Evolutionary conservation across 2,329 filamentous ascomycete genomes (phyloP).

Genomic region (Stemphylium vesicarium): DNA sequence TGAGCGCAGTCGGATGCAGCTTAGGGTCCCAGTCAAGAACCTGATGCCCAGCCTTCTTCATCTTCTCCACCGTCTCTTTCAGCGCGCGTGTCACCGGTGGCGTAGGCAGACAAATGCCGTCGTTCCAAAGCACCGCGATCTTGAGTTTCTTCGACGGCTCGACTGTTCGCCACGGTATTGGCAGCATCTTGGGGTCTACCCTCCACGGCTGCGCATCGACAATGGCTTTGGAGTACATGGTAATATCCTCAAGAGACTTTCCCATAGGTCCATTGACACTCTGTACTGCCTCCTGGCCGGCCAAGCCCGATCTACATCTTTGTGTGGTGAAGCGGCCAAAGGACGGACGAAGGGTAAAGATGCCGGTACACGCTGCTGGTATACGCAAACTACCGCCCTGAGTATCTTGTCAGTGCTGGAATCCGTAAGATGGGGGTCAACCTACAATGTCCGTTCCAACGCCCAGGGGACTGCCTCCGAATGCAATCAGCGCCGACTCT

Average conservation of each 20-base stretch:
- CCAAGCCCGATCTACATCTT: conserved; percentile 62
- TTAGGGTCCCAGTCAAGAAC: conserved; percentile 63
- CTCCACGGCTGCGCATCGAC: conserved; percentile 58
- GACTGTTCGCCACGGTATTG: conserved; percentile 60
- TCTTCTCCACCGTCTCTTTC: conserved; percentile 59
- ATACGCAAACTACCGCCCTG: conserved; percentile 61
- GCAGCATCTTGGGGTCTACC: conserved; percentile 59
- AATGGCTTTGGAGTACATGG: conserved; percentile 51
- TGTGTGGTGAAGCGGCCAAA: conserved; percentile 66
- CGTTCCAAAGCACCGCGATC: conserved; percentile 63
- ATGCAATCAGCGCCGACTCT: conserved; percentile 67
- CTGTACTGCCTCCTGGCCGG: conserved; percentile 69
- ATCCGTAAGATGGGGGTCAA: neutral
- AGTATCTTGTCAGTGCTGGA: conserved; percentile 5
- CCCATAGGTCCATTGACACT: conserved; percentile 70
- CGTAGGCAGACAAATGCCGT: conserved; percentile 58
- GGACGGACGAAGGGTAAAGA: conserved; percentile 64
- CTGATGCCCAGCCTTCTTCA: conserved; percentile 60
- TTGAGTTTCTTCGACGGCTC: conserved; percentile 58
- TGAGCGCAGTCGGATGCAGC: conserved; percentile 60
- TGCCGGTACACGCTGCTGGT: conserved; percentile 63
- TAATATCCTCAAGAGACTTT: conserved; percentile 60
- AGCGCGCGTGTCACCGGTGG: conserved; percentile 64
- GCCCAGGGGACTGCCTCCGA: conserved; percentile 66
- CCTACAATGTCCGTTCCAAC: conserved; percentile 68